These are phyloP conservation scores for Coemansia sp. DNA, from an alignment of 192 early-diverging fungal genomes.

Conservation along the genomic window DNA sequence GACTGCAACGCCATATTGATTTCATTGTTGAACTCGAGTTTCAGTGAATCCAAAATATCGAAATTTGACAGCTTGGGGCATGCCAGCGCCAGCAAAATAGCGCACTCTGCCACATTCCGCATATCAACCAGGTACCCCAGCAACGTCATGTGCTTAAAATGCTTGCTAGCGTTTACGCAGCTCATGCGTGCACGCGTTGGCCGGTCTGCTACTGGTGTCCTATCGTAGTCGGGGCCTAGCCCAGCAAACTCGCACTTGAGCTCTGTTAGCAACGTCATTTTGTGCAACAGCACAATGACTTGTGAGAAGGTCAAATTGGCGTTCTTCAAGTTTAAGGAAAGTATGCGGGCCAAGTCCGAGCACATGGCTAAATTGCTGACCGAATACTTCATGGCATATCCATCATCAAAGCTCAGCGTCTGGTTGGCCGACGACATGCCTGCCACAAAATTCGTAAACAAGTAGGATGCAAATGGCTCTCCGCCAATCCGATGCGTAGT, in stretches of 20 bases:
- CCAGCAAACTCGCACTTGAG: conserved; percentile 8
- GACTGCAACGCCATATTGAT: not conserved
- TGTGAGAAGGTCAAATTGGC: not conserved
- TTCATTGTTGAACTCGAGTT: conserved; percentile 7
- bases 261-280: conserved; percentile 4
- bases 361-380: conserved; percentile 4
- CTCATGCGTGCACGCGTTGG: not conserved
- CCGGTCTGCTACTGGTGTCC: not conserved
- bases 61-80: conserved; percentile 5
- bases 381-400: not conserved
- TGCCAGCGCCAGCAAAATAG: conserved; percentile 2
- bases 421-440: conserved; percentile 3
- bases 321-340: conserved; percentile 3
- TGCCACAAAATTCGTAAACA: conserved; percentile 3
- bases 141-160: conserved; percentile 3
- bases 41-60: not conserved
- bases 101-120: conserved; percentile 1
- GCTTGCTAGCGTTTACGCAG: not conserved
- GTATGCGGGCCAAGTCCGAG: conserved; percentile 3
- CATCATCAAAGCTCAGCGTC: conserved; percentile 1
- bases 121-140: not conserved
- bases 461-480: not conserved
- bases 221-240: not conserved
- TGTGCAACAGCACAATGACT: not conserved
- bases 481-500: not conserved